A percentile compares a stretch with the other conserved stretches of the same genome.
These are phyloP conservation scores for Chiua virens DNA, from an alignment of 768 basidiomycete genomes.

Conservation along the genomic window DNA sequence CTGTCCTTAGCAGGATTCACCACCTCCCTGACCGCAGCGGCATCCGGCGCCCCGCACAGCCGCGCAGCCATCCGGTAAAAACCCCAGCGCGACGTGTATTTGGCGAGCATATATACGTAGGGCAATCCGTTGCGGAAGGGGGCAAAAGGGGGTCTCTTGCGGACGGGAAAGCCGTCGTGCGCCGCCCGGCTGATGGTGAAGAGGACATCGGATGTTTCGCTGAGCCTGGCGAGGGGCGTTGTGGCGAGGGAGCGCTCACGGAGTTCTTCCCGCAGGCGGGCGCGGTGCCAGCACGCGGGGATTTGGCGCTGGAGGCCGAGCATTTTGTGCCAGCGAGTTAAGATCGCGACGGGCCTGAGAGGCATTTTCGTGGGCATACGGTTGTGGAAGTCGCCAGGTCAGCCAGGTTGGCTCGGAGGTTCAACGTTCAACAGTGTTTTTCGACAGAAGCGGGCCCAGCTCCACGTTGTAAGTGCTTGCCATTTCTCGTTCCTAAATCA, in stretches of 20 bases:
- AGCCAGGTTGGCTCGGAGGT: too few species aligned
- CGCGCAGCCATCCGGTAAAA: conserved; percentile 13
- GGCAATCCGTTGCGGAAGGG: conserved; percentile 9
- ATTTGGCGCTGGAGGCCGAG: conserved; percentile 9
- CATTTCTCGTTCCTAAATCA: too few species aligned
- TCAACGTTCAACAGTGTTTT: too few species aligned
- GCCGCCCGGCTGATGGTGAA: conserved; percentile 14
- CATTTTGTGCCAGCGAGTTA: conserved; percentile 8
- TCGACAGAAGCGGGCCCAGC: too few species aligned
- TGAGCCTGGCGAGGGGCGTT: conserved; percentile 10
- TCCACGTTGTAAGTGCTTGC: too few species aligned
- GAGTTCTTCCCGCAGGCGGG: conserved; percentile 8
- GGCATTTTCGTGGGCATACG: not conserved
- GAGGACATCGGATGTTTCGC: conserved; percentile 12
- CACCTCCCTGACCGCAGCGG: conserved; percentile 11
- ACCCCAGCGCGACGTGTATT: conserved; percentile 13
- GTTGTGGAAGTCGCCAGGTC: too few species aligned
- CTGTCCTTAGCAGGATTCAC: conserved; percentile 12
- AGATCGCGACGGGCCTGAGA: conserved; percentile 6
- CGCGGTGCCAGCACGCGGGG: conserved; percentile 3
- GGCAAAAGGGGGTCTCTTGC: conserved; percentile 12
- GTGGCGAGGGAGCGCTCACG: conserved; percentile 8
- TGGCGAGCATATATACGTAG: conserved; percentile 11
- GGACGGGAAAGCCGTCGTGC: conserved; percentile 8
- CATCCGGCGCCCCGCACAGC: conserved; percentile 12